Base-by-base conservation (phyloP, 1,284 basidiomycete genomes). In the Trametes hirsuta region DNA sequence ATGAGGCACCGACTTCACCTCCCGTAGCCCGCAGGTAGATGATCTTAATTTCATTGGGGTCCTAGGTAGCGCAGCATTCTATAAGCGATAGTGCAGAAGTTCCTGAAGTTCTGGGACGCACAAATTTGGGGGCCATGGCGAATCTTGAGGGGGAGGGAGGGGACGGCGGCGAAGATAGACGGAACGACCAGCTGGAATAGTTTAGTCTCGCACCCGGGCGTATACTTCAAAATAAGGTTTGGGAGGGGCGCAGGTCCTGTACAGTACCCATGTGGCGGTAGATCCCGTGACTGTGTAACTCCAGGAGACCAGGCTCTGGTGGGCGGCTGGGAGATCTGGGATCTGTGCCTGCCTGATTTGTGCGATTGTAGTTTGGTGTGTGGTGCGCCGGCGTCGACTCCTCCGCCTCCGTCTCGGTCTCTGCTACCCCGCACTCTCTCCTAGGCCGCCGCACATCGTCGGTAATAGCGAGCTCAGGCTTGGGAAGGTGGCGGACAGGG, bases 1-100 rank as follows among this genome's bases (percentile, higher is more conserved):
- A 97, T 9, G 97, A 98, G 68, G 97, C 95, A 86, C 96, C 97
- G 75, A 99, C 95, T 85, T 99, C 97, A 89, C 97, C 97, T 84
- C 97, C 97, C 66, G 94, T 97, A 65, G 96, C 96, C 74, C 97
- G 91, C 78, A 99, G 93, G 88, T 97, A 96, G 87, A 99, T 99
- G 84, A 98, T 95, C 82, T 97, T 98, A 73, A 95, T 84, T 82
- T 97, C 96, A 78, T 84, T 92, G 68, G 94, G 94, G 84, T 95
- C 93, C 89, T 93, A 72, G 53, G 52, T 46, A 41, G 53, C 39
- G 66, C 75, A 67, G 37, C 18, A 55, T 12, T 48, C 11, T 50
- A 49, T 55, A 22, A 47, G 39, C 34, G 24, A 34, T 22, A 30
- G 15, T 37, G 34, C 37, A 49, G 36, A 18, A 36, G 4, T n/a